Evolutionary conservation across 805 yeast genomes (phyloP).

Genomic region (Sugiyamaella americana): DNA sequence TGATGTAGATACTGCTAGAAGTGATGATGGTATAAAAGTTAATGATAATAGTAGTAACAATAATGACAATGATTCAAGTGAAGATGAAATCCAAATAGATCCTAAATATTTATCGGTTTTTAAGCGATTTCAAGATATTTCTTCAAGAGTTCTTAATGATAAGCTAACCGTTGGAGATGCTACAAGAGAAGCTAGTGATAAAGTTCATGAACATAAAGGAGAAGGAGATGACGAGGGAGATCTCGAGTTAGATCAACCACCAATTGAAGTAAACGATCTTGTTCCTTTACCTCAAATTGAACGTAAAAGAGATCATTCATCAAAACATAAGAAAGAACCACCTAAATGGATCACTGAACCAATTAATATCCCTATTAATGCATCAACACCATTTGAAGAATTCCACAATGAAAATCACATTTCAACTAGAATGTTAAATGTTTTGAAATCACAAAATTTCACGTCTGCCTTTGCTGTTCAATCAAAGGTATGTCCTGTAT

Average conservation of each 20-base stretch:
- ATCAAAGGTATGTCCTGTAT: slow-evolving; percentile 53
- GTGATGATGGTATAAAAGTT: too few species aligned
- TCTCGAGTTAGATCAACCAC: slow-evolving; percentile 21
- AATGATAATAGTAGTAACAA: slow-evolving; percentile 14
- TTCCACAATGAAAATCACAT: slow-evolving; percentile 28
- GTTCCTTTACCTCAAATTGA: slow-evolving; percentile 67
- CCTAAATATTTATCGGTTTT: slow-evolving; percentile 48
- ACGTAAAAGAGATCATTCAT: slow-evolving; percentile 31
- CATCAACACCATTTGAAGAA: slow-evolving; percentile 42
- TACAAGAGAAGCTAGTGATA: slow-evolving; percentile 13
- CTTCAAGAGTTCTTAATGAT: not conserved
- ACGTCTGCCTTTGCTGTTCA: slow-evolving; percentile 72
- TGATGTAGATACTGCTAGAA: too few species aligned
- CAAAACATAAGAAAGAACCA: not conserved
- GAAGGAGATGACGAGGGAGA: slow-evolving; percentile 3
- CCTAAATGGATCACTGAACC: slow-evolving; percentile 64
- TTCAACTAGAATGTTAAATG: slow-evolving; percentile 36
- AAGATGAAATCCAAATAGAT: slow-evolving; percentile 17
- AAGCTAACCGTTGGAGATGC: slow-evolving; percentile 6
- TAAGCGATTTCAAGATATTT: slow-evolving; percentile 41
- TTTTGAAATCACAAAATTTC: slow-evolving; percentile 44
- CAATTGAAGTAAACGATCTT: slow-evolving; percentile 31
- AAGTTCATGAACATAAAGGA: slow-evolving; percentile 18
- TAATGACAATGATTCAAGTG: slow-evolving; percentile 15
- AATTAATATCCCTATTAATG: slow-evolving; percentile 44